phyloP scores from a whole-genome alignment of 257 asterid species.

The Solanum habrochaites region DNA sequence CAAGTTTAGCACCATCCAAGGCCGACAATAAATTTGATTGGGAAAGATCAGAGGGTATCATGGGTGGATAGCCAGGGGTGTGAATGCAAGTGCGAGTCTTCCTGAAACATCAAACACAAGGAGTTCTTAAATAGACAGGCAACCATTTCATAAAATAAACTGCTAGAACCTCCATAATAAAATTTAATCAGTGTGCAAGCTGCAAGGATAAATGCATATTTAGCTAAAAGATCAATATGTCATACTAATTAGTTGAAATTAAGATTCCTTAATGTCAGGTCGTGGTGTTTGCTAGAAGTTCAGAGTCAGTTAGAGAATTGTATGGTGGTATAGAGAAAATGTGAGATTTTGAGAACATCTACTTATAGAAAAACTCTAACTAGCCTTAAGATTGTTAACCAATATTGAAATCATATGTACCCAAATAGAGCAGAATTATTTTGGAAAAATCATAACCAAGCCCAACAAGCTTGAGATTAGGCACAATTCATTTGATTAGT shows the following conservation, averaged over 20 bases:
- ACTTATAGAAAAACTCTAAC: neutral
- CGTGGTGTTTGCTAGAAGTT: neutral
- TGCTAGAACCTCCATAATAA: neutral
- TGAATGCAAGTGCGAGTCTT: conserved; percentile 95
- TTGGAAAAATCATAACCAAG: neutral
- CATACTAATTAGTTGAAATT: neutral
- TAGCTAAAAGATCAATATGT: neutral
- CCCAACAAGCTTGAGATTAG: neutral
- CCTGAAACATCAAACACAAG: conserved; percentile 37
- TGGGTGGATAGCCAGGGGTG: conserved; percentile 91
- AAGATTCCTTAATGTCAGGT: neutral
- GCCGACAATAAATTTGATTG: conserved; percentile 49
- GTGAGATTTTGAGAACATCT: neutral
- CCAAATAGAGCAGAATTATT: neutral
- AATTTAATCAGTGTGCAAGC: neutral
- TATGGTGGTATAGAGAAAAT: neutral
- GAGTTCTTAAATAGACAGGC: neutral
- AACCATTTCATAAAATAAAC: neutral
- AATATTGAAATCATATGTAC: neutral
- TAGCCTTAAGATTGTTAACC: neutral
- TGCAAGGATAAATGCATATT: neutral
- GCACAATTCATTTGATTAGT: neutral
- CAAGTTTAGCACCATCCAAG: conserved; percentile 60
- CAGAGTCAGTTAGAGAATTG: neutral
- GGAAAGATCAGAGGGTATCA: conserved; percentile 76